Conservation (phyloP, 78 protist species). For the Dictyostelium brefeldianum region DNA sequence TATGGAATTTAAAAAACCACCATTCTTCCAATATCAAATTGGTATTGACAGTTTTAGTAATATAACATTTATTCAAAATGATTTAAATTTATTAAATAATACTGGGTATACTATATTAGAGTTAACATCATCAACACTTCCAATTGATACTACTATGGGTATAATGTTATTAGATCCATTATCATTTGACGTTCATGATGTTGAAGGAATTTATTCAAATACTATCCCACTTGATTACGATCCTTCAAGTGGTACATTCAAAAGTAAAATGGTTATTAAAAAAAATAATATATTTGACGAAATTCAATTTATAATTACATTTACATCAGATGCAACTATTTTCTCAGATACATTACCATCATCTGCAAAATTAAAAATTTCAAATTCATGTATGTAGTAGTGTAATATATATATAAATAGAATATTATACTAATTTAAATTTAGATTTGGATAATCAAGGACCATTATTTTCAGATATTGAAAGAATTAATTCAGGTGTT, state of each 20-base stretch:
- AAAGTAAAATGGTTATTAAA: background rate
- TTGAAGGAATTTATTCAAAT: background rate
- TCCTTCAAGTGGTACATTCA: background rate
- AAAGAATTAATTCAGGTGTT: background rate
- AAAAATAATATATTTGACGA: background rate
- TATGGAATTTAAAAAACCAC: no score
- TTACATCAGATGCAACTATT: background rate
- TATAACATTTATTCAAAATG: background rate
- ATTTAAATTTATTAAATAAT: background rate
- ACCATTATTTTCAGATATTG: background rate
- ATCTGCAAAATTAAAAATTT: background rate
- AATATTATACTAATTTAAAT: background rate
- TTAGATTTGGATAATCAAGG: constrained; percentile 3
- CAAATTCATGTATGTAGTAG: background rate
- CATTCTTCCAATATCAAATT: no score
- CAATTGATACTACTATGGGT: background rate
- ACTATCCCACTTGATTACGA: background rate
- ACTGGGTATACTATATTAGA: background rate
- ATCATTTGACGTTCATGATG: background rate
- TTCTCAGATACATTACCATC: background rate
- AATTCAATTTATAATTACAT: background rate
- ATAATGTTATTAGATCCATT: background rate
- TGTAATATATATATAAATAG: background rate
- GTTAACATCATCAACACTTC: background rate
- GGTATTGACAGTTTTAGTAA: background rate